Base-by-base conservation (phyloP, 495 filamentous ascomycete genomes). In the Pyronema domesticum region DNA sequence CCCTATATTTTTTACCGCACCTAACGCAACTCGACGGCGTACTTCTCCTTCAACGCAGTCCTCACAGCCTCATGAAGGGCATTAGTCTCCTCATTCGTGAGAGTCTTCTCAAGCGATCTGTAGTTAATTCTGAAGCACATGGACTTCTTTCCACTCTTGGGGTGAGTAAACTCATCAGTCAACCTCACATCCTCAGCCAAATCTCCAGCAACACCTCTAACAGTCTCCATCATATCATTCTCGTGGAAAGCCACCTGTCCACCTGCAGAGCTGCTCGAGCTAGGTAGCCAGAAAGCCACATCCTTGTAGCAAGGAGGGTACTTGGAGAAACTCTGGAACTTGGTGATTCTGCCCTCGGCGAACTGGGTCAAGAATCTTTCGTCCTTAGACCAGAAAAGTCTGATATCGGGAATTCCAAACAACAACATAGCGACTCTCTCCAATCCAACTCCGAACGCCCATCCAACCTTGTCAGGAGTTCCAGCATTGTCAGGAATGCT, bases 151-250 rank as follows among this genome's bases (percentile, higher is more conserved):
- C 77, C 76, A 46, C 85, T 89, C 68, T 82, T 84, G n/a, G 89
- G 88, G 70, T 96, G 87, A 37, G 73, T 77, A 64, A 96, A 98
- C 58, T 85, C 75, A 70, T 98, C 91, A 49, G 80, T 73, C 33
- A 93, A 69, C 55, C 68, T 74, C 59, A 95, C 91, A 64, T 93
- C 84, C 70, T 96, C 91, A 14, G 91, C 86, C 37, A 78, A 64
- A 66, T 94, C 83, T 13, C 86, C 88, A 7, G 77, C 85, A 30
- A 85, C 75, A 19, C 78, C 78, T 42, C 91, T 75, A 10, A 95
- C 81, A 48, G 94, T 73, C 71, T 96, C 91, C 89, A 95, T 95
- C 40, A 98, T 70, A 69, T 98, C 93, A 67, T 98, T 96, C 69
- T 89, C 89, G 63, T 95, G 88, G 58, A 94, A 85, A 11, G 51